phyloP scores from a whole-genome alignment of 1,284 basidiomycete genomes.

The Taiwanofungus camphoratus region DNA sequence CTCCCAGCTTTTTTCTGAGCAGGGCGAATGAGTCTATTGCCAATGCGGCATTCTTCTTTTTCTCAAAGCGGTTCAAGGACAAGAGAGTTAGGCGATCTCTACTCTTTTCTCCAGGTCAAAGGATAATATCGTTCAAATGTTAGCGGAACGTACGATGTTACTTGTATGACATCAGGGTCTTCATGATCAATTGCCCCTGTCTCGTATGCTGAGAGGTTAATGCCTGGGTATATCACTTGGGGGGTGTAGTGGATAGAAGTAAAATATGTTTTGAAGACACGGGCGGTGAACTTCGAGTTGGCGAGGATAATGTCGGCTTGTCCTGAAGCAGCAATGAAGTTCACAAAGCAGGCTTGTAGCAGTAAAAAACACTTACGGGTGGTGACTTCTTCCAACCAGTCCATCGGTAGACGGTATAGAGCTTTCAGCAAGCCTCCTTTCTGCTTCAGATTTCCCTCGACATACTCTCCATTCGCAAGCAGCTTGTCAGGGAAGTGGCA shows the following conservation, averaged over 20 bases:
- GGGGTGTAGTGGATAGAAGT: slow-evolving; percentile 60
- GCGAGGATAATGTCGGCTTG: slow-evolving; percentile 88
- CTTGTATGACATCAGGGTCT: slow-evolving; percentile 47
- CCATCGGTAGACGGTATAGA: slow-evolving; percentile 85
- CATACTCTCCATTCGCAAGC: slow-evolving; percentile 73
- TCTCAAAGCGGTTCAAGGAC: slow-evolving; percentile 94
- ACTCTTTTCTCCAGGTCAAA: slow-evolving; percentile 4
- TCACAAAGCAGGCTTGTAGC: neutral
- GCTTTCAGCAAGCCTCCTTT: slow-evolving; percentile 53
- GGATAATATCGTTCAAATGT: neutral
- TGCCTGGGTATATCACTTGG: slow-evolving; percentile 87
- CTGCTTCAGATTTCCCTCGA: slow-evolving; percentile 42
- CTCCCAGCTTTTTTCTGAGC: slow-evolving; percentile 26
- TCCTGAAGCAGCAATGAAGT: slow-evolving; percentile 35
- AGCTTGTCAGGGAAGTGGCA: slow-evolving; percentile 97
- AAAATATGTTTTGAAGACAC: slow-evolving; percentile 77
- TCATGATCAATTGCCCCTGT: slow-evolving; percentile 30
- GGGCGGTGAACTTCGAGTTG: slow-evolving; percentile 87
- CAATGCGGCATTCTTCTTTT: slow-evolving; percentile 87
- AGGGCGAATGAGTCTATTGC: slow-evolving; percentile 78
- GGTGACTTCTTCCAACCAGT: slow-evolving; percentile 85
- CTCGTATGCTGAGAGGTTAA: slow-evolving; percentile 74
- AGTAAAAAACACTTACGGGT: slow-evolving; percentile 76
- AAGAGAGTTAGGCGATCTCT: slow-evolving; percentile 76
- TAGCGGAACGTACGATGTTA: slow-evolving; percentile 50